Evolutionary conservation across 1,139 yeast species (phyloP).

Genomic region (Yamadazyma mexicana): DNA sequence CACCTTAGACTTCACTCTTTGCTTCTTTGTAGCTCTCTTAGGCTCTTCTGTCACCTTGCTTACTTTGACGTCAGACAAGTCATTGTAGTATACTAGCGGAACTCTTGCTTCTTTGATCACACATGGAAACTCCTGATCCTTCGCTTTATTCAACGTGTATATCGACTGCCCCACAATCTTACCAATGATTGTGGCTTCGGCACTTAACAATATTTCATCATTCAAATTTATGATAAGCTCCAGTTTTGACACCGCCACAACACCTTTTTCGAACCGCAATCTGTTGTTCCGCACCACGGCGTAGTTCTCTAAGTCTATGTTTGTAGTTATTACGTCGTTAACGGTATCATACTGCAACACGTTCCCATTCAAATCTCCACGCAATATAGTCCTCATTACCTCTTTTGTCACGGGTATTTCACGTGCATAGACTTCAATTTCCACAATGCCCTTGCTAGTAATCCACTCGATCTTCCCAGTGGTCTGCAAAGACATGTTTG

Average conservation of each 20-base stretch:
- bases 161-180: conserved; percentile 60
- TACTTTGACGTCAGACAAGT: too few relatives aligned
- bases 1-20: conserved; percentile 17
- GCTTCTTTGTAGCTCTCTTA: conserved; percentile 18
- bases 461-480: conserved; percentile 56
- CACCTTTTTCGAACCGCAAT: conserved; percentile 53
- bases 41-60: too few relatives aligned
- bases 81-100: conserved; percentile 8
- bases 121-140: conserved; percentile 49
- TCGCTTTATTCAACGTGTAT: conserved; percentile 52
- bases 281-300: conserved; percentile 39
- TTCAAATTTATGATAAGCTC: conserved; percentile 55
- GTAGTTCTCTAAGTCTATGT: conserved; percentile 3
- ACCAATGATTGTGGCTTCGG: conserved; percentile 59
- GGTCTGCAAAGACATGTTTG: conserved; percentile 25
- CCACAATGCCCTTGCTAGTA: conserved; percentile 63
- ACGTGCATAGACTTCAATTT: conserved; percentile 69
- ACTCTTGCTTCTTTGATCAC: conserved; percentile 39
- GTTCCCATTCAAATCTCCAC: conserved; percentile 41
- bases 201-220: conserved; percentile 42
- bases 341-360: conserved; percentile 29
- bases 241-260: conserved; percentile 49
- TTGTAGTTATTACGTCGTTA: conserved; percentile 8
- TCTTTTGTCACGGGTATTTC: conserved; percentile 56
- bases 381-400: conserved; percentile 51